These are phyloP conservation scores for Starmerella stigmatis DNA, from an alignment of 805 yeast genomes.

Conservation along the genomic window DNA sequence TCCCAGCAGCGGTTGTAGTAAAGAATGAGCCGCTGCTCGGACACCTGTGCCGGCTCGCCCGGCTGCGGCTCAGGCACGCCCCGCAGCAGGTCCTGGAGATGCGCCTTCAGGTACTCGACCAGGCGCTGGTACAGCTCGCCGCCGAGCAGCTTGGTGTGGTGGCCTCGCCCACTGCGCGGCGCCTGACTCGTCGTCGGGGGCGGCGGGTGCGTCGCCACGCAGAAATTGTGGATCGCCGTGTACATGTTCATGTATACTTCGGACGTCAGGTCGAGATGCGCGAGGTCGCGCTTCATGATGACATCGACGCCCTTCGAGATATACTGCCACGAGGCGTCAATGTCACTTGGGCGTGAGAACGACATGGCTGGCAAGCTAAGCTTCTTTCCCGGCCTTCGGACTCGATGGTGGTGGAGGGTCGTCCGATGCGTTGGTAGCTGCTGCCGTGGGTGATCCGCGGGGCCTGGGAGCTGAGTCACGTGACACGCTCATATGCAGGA, in stretches of 20 bases:
- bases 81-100: constrained; percentile 30
- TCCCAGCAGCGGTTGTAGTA: constrained; percentile 85
- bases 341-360: constrained; percentile 17
- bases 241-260: constrained; percentile 77
- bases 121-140: constrained; percentile 75
- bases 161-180: constrained; percentile 11
- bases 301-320: constrained; percentile 34
- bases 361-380: constrained; percentile 6
- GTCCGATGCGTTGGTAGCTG: neutral
- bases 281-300: constrained; percentile 32
- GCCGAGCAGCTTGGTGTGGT: constrained; percentile 54
- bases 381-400: neutral
- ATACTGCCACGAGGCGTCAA: constrained; percentile 34
- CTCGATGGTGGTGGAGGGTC: neutral
- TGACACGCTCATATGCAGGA: too few relatives aligned
- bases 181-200: constrained; percentile 13
- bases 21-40: constrained; percentile 56
- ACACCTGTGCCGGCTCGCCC: constrained; percentile 27
- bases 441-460: neutral
- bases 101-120: constrained; percentile 52
- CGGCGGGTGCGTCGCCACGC: constrained; percentile 39
- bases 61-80: constrained; percentile 18
- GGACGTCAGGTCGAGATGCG: constrained; percentile 30
- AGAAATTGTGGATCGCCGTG: constrained; percentile 85
- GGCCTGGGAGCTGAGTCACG: too few relatives aligned